Conservation (phyloP, 2,329 filamentous ascomycete genomes). For the Talaromyces rugulosus region DNA sequence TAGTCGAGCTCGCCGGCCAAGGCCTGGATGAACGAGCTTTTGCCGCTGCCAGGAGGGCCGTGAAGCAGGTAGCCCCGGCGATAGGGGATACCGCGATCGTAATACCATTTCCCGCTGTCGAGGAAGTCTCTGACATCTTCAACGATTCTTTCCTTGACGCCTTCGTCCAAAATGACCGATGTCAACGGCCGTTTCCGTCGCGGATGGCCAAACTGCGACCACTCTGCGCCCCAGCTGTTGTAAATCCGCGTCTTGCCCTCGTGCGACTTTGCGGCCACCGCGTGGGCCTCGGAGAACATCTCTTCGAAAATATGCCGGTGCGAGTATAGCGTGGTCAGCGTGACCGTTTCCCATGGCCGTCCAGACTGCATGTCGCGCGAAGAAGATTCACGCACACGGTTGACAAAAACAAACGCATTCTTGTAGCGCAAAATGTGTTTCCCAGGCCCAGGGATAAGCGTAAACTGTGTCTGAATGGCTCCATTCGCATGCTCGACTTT, state of each 20-base stretch:
- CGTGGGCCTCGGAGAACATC: slow-evolving; percentile 82
- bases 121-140: slow-evolving; percentile 81
- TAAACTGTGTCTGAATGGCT: slow-evolving; percentile 72
- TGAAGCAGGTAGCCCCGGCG: slow-evolving; percentile 83
- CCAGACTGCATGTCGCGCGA: slow-evolving; percentile 74
- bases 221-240: slow-evolving; percentile 76
- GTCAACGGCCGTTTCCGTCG: slow-evolving; percentile 80
- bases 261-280: slow-evolving; percentile 70
- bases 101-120: slow-evolving; percentile 76
- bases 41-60: slow-evolving; percentile 85
- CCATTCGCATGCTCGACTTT: slow-evolving; percentile 61
- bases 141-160: slow-evolving; percentile 76
- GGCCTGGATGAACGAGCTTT: slow-evolving; percentile 94
- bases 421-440: slow-evolving; percentile 82
- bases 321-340: slow-evolving; percentile 84
- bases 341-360: slow-evolving; percentile 90
- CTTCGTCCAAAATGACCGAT: slow-evolving; percentile 80
- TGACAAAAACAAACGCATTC: slow-evolving; percentile 81
- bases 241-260: slow-evolving; percentile 94
- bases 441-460: slow-evolving; percentile 86
- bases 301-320: slow-evolving; percentile 86
- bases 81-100: slow-evolving; percentile 91
- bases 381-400: slow-evolving; percentile 78
- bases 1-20: slow-evolving; percentile 90
- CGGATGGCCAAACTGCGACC: slow-evolving; percentile 78